A percentile compares a stretch with the other conserved stretches of the same genome.
These are phyloP conservation scores for Calendula officinalis DNA, from an alignment of 129 eudicot genomes.

Conservation along the genomic window DNA sequence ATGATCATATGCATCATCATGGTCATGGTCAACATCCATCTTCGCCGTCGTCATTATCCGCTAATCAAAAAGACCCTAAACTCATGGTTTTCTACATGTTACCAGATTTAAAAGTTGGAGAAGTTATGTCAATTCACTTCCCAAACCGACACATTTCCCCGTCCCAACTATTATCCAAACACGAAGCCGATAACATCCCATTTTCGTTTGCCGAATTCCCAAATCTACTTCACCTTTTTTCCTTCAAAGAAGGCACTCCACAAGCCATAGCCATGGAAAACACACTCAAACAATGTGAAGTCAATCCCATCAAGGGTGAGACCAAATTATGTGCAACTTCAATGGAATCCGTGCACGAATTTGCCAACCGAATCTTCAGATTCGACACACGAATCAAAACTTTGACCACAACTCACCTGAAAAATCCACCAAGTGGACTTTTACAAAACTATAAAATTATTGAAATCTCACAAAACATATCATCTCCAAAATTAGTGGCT, in stretches of 20 bases:
- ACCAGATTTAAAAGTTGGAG: conserved; percentile 51
- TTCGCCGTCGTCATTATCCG: conserved; percentile 35
- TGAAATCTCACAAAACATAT: conserved; percentile 40
- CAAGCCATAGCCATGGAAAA: conserved; percentile 79
- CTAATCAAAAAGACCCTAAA: conserved; percentile 56
- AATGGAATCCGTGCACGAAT: conserved; percentile 62
- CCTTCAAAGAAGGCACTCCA: conserved; percentile 46
- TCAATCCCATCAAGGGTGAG: conserved; percentile 60
- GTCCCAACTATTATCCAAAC: conserved; percentile 52
- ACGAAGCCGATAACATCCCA: conserved; percentile 68
- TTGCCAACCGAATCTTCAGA: conserved; percentile 43
- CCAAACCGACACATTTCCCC: conserved; percentile 46
- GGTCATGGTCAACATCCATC: conserved; percentile 31
- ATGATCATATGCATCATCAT: conserved; percentile 25
- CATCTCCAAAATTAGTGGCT: conserved; percentile 60
- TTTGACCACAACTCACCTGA: conserved; percentile 53
- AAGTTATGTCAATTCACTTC: conserved; percentile 58
- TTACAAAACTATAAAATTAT: conserved; percentile 55
- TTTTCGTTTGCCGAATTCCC: conserved; percentile 45
- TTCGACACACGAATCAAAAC: conserved; percentile 27
- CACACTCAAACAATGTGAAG: conserved; percentile 62
- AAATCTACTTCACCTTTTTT: conserved; percentile 48
- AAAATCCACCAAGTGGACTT: conserved; percentile 27
- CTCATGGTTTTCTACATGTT: conserved; percentile 58
- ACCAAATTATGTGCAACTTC: conserved; percentile 67